A percentile compares a stretch with the other conserved stretches of the same genome.
Evolutionary conservation across 306 rosid species (phyloP).

Genomic region (Purshia tridentata): DNA sequence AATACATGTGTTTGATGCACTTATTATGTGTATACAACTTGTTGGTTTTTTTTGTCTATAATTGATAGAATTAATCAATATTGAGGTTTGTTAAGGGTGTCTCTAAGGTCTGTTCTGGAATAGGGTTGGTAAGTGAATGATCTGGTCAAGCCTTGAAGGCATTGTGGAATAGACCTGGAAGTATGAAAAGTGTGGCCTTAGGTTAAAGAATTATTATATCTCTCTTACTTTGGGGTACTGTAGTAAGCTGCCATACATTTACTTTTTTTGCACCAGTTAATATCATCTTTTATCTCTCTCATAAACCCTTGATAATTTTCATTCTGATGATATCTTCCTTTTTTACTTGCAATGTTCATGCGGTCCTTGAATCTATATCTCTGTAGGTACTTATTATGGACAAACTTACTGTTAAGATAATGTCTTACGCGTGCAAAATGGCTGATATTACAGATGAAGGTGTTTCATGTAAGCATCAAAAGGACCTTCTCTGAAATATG

Average conservation of each 20-base stretch:
- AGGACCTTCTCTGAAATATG: background rate
- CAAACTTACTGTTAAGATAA: conserved; percentile 87
- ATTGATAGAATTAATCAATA: too few species aligned
- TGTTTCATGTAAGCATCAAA: conserved; percentile 78
- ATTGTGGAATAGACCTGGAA: background rate
- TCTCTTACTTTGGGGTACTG: background rate
- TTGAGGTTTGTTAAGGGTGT: background rate
- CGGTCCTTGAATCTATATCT: conserved; percentile 27
- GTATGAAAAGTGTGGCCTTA: background rate
- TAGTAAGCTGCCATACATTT: background rate
- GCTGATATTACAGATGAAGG: conserved; percentile 96
- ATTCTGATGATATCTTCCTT: background rate
- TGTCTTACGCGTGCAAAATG: conserved; percentile 98
- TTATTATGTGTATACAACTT: background rate
- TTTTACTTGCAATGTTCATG: conserved; percentile 16
- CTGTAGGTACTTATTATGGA: conserved; percentile 96
- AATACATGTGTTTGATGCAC: background rate
- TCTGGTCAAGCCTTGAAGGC: background rate
- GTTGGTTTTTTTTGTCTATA: background rate
- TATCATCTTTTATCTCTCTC: conserved; percentile 10
- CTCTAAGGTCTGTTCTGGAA: background rate
- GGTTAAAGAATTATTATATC: background rate
- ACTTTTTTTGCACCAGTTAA: background rate
- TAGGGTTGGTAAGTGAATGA: background rate
- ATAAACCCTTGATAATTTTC: background rate